Evolutionary conservation across 768 basidiomycete genomes (phyloP).

Genomic region (Tricholoma furcatifolium): DNA sequence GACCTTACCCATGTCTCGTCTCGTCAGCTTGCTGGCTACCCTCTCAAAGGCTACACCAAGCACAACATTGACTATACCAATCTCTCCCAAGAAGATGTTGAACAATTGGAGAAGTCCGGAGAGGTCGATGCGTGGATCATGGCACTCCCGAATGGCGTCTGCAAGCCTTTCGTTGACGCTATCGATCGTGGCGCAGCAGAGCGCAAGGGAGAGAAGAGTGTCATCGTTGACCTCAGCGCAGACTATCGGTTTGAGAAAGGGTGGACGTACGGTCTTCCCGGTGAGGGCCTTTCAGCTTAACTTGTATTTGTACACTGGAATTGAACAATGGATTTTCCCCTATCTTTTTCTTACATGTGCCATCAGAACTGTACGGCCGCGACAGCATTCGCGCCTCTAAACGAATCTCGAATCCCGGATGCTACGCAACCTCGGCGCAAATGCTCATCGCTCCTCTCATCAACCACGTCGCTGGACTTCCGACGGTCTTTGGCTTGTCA

Average conservation of each 20-base stretch:
- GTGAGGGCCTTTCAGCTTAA: conserved; percentile 63
- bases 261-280: conserved; percentile 98
- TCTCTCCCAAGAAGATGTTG: conserved; percentile 74
- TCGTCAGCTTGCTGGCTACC: conserved; percentile 83
- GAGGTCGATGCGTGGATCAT: conserved; percentile 98
- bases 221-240: conserved; percentile 89
- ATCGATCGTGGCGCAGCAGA: conserved; percentile 72
- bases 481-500: conserved; percentile 89
- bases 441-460: conserved; percentile 89
- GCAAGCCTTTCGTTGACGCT: conserved; percentile 96
- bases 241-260: conserved; percentile 93
- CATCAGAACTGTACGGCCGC: conserved; percentile 85
- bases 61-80: conserved; percentile 73
- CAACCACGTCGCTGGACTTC: conserved; percentile 60
- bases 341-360: conserved; percentile 21
- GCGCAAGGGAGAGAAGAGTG: conserved; percentile 58
- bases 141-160: conserved; percentile 97
- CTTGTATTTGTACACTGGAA: conserved; percentile 27
- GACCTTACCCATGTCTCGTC: conserved; percentile 95
- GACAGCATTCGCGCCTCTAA: conserved; percentile 63
- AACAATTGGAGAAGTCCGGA: conserved; percentile 83
- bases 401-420: conserved; percentile 95
- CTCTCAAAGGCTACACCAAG: conserved; percentile 82
- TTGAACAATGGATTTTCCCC: conserved; percentile 29
- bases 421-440: conserved; percentile 93